Evolutionary conservation across 2,329 filamentous ascomycete species (phyloP), one percentile per base, ranked within the genome.

Genomic region (Sporothrix phasma): DNA sequence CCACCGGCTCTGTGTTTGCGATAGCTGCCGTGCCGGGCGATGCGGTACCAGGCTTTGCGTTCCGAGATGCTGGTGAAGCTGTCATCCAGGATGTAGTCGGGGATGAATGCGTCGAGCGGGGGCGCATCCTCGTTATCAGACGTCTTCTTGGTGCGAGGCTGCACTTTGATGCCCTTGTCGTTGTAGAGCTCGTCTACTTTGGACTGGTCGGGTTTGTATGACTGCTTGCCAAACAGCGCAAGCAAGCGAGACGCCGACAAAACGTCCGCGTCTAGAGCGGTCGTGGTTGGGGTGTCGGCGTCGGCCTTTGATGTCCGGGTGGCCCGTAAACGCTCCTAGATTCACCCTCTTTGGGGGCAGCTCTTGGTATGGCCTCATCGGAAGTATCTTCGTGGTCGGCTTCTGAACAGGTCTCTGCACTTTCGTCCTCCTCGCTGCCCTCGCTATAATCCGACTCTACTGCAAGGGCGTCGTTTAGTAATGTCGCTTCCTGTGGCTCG

Each of bases 31-130:
- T 78, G 79, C 5, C 85, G 80, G 7, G 85, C 86, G 19, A 88
- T 73, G 22, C 84, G 82, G 68, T 88, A 87, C 86, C 86, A 88
- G 7, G 79, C 78, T 69, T 84, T 86, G 58, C 86, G 83, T 72
- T 88, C 80, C 2, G 81, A 80, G 3, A 81, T 79, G 2, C 78
- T 76, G 4, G 76, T 75, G 66, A 86, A 86, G 31, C 76, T 81
- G 70, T 86, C 82, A 34, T 72, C 72, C 19, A 83, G 76, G 51
- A 81, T 71, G 34, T 75, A 72, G 34, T 83, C 81, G 0, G 81
- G 73, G 0, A 83, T 69, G 0, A 76, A 71, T 1, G 69, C 67
- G 24, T 72, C 62, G 11, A 58, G 31, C 2, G 7, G 24, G 2
- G n/a, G 26, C 0, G 51, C 15, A 19, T 37, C 19, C 7, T 54